Conservation (phyloP, 768 basidiomycete species). For the Kwoniella mangroviensis region DNA sequence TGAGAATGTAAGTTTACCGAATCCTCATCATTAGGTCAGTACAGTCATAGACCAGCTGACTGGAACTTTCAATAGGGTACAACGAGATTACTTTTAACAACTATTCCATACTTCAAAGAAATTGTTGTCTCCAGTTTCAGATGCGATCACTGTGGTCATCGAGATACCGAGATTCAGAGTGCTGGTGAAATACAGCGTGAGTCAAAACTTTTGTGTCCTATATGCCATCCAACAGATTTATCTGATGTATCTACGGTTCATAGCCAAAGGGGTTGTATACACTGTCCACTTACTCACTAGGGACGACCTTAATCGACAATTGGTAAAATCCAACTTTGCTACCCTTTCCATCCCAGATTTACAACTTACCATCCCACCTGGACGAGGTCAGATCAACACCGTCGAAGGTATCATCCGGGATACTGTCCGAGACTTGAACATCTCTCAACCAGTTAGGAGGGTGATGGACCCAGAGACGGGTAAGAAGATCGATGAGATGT, state of each 20-base stretch:
- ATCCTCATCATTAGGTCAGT: not conserved
- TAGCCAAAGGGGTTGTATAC: slow-evolving; percentile 83
- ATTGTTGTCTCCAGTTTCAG: slow-evolving; percentile 96
- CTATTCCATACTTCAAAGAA: slow-evolving; percentile 93
- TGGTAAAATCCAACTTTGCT: slow-evolving; percentile 84
- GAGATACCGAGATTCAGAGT: slow-evolving; percentile 93
- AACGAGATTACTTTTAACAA: slow-evolving; percentile 85
- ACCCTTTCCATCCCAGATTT: slow-evolving; percentile 84
- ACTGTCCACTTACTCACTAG: slow-evolving; percentile 75
- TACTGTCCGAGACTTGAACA: slow-evolving; percentile 75
- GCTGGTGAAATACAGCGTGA: slow-evolving; percentile 83
- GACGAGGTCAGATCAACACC: slow-evolving; percentile 91
- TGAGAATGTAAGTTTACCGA: slow-evolving; percentile 70
- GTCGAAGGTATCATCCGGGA: slow-evolving; percentile 89
- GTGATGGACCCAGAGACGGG: slow-evolving; percentile 72
- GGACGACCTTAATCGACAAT: slow-evolving; percentile 84
- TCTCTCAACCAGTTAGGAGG: slow-evolving; percentile 80
- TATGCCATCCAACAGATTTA: not conserved
- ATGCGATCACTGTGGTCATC: slow-evolving; percentile 86
- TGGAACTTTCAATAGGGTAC: slow-evolving; percentile 67
- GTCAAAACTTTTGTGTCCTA: slow-evolving; percentile 47
- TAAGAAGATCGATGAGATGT: slow-evolving; percentile 72
- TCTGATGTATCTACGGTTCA: not conserved
- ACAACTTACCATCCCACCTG: slow-evolving; percentile 84
- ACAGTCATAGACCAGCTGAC: not conserved